A percentile compares a stretch with the other conserved stretches of the same genome.
Evolutionary conservation across 768 basidiomycete genomes (phyloP).

Genomic region (Terana coerulea): DNA sequence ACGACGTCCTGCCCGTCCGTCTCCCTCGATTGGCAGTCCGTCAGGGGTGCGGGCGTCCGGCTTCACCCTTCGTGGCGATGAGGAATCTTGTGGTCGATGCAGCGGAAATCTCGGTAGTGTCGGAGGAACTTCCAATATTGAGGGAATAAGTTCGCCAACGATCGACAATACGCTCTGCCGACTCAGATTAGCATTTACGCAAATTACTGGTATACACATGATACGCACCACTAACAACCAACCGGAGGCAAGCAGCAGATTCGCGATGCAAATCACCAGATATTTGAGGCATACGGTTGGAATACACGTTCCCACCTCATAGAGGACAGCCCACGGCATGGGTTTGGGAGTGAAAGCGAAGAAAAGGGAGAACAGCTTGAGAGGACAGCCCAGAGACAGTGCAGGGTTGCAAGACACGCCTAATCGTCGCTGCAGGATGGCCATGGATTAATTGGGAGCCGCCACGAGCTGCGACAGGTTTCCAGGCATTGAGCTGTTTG

Average conservation of each 20-base stretch:
- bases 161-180: constrained; percentile 10
- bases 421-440: not conserved
- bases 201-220: not conserved
- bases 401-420: not conserved
- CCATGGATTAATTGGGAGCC: constrained; percentile 1
- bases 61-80: not conserved
- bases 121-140: constrained; percentile 4
- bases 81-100: not conserved
- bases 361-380: not conserved
- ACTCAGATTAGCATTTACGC: not conserved
- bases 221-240: constrained; percentile 13
- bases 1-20: not conserved
- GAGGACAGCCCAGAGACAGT: not conserved
- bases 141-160: constrained; percentile 2
- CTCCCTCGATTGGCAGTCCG: not conserved
- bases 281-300: constrained; percentile 10
- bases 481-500: constrained; percentile 1
- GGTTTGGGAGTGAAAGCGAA: not conserved
- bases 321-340: not conserved
- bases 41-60: not conserved
- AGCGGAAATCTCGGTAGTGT: constrained; percentile 5
- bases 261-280: constrained; percentile 9
- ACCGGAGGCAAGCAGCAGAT: constrained; percentile 10
- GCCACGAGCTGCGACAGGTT: not conserved
- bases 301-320: constrained; percentile 4